These are phyloP conservation scores for Boletus edulis DNA, from an alignment of 768 basidiomycete species.

Conservation along the genomic window DNA sequence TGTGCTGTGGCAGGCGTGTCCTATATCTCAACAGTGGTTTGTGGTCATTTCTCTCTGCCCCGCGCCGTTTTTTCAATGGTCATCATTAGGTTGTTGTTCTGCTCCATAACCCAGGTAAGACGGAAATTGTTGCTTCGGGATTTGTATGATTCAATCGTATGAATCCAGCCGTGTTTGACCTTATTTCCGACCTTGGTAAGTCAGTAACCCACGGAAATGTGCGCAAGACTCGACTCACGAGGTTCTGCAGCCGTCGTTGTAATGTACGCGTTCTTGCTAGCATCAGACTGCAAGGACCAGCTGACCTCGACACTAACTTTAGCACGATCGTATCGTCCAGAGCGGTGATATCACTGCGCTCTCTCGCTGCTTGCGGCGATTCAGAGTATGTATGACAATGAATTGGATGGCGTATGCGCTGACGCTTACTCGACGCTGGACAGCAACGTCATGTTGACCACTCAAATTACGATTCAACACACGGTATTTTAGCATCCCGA, in stretches of 20 bases:
- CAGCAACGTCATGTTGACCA: constrained; percentile 2
- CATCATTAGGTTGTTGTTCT: constrained; percentile 6
- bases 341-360: constrained; percentile 9
- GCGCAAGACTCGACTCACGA: not conserved
- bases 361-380: not conserved
- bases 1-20: constrained; percentile 9
- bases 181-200: constrained; percentile 4
- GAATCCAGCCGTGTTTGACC: not conserved
- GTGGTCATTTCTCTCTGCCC: not conserved
- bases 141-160: not conserved
- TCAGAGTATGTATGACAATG: constrained; percentile 1
- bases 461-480: constrained; percentile 1
- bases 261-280: constrained; percentile 2
- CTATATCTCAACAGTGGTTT: constrained; percentile 15
- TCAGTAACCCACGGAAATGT: not conserved
- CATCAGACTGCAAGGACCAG: not conserved
- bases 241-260: constrained; percentile 1
- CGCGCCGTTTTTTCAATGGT: not conserved
- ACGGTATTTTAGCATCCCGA: too few species aligned
- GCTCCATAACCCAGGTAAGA: constrained; percentile 3
- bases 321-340: constrained; percentile 12
- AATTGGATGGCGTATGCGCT: not conserved
- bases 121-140: not conserved
- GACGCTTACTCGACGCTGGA: not conserved
- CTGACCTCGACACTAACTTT: not conserved